Evolutionary conservation across 2,329 filamentous ascomycete species (phyloP).

Genomic region (Calonectria naviculata): DNA sequence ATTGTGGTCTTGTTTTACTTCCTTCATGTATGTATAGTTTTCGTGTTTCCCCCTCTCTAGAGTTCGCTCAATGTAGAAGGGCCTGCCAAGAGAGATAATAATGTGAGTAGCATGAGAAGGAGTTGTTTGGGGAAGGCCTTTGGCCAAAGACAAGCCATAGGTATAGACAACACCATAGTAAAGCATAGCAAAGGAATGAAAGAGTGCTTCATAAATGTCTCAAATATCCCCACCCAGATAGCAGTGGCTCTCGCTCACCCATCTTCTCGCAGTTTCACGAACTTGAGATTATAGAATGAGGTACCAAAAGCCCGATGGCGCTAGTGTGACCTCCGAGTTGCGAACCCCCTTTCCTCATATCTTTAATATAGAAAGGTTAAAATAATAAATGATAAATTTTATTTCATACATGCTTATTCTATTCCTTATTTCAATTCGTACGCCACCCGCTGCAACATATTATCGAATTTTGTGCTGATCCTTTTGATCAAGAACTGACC

Average conservation of each 20-base stretch:
- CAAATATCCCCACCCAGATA: neutral
- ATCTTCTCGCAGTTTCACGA: neutral
- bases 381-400: too few species aligned
- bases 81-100: constrained; percentile 10
- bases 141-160: neutral
- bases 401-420: too few species aligned
- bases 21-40: constrained; percentile 36
- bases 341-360: too few species aligned
- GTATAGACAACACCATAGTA: constrained; percentile 2
- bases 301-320: too few species aligned
- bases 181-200: neutral
- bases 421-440: too few species aligned
- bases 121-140: neutral
- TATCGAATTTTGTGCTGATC: too few species aligned
- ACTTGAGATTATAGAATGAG: too few species aligned
- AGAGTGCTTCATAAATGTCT: neutral
- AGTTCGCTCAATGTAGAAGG: constrained; percentile 21
- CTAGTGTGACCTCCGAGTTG: too few species aligned
- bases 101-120: constrained; percentile 8
- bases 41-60: constrained; percentile 28
- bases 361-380: too few species aligned
- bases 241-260: neutral
- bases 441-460: too few species aligned
- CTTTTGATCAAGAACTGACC: too few species aligned
- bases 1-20: constrained; percentile 29